These are phyloP conservation scores for Baudoinia panamericana DNA, from an alignment of 495 filamentous ascomycete species.

Conservation along the genomic window DNA sequence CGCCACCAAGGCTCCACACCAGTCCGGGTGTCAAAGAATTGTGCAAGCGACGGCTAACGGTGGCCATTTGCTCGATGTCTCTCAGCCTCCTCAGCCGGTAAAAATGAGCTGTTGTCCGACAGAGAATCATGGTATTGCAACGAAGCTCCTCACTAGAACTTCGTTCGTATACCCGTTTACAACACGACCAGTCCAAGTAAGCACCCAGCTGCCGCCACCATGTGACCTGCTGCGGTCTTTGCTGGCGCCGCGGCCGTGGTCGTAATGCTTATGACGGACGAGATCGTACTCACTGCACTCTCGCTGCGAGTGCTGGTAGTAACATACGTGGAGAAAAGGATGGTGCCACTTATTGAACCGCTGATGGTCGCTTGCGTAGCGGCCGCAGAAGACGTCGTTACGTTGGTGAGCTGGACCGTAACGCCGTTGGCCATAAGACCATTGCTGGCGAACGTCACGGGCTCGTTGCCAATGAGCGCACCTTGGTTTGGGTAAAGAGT, in stretches of 20 bases:
- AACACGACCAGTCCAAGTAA: slow-evolving; percentile 7
- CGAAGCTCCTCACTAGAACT: too few species aligned
- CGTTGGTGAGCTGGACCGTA: not conserved
- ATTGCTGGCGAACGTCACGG: not conserved
- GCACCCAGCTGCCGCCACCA: slow-evolving; percentile 3
- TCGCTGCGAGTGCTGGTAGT: slow-evolving; percentile 1
- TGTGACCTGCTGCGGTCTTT: not conserved
- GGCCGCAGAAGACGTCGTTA: not conserved
- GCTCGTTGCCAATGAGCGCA: slow-evolving; percentile 10
- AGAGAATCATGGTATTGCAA: too few species aligned
- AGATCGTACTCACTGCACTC: slow-evolving; percentile 1
- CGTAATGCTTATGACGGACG: not conserved
- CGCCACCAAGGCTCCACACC: too few species aligned
- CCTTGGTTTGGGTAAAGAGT: slow-evolving; percentile 5
- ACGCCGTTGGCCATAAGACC: slow-evolving; percentile 11
- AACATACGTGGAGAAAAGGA: not conserved
- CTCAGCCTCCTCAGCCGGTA: too few species aligned
- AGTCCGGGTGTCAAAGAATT: too few species aligned
- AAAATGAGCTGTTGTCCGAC: too few species aligned
- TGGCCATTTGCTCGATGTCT: too few species aligned
- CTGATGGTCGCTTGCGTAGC: not conserved
- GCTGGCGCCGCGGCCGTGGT: slow-evolving; percentile 1
- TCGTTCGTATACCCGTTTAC: too few species aligned
- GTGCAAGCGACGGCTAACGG: too few species aligned
- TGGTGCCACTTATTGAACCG: not conserved